These are phyloP conservation scores for Aspergillus indologenus DNA, from an alignment of 495 filamentous ascomycete genomes.

Conservation along the genomic window DNA sequence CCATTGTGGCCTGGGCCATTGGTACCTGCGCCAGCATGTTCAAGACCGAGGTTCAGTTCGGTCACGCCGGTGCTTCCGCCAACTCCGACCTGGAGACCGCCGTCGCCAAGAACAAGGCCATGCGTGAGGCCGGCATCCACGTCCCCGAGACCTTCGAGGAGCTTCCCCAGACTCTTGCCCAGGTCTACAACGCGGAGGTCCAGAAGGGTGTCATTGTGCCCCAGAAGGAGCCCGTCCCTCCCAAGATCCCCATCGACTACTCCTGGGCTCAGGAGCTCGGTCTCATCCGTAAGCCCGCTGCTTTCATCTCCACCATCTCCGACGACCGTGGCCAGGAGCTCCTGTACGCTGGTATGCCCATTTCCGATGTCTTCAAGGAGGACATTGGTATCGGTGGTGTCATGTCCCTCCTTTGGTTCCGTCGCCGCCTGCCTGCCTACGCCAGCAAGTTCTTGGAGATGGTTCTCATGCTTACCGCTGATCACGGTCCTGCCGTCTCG, in stretches of 20 bases:
- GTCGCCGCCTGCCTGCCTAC: slow-evolving; percentile 91
- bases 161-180: slow-evolving; percentile 68
- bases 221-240: slow-evolving; percentile 81
- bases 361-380: slow-evolving; percentile 98
- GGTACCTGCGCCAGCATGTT: slow-evolving; percentile 99
- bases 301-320: slow-evolving; percentile 99
- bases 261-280: slow-evolving; percentile 99
- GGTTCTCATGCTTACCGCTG: slow-evolving; percentile 99
- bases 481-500: slow-evolving; percentile 97
- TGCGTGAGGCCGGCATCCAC: slow-evolving; percentile 90
- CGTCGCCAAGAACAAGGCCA: slow-evolving; percentile 89
- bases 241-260: slow-evolving; percentile 99
- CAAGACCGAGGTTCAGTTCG: slow-evolving; percentile 99
- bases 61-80: slow-evolving; percentile 96
- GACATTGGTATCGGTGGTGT: slow-evolving; percentile 99
- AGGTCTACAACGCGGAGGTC: slow-evolving; percentile 83
- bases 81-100: slow-evolving; percentile 99
- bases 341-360: slow-evolving; percentile 97
- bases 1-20: slow-evolving; percentile 98
- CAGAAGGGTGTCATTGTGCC: slow-evolving; percentile 79
- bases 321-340: slow-evolving; percentile 99
- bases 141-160: slow-evolving; percentile 98
- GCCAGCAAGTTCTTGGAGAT: slow-evolving; percentile 99
- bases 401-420: slow-evolving; percentile 99
- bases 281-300: slow-evolving; percentile 98